These are phyloP conservation scores for Cordyceps javanica DNA, from an alignment of 2,329 filamentous ascomycete species.

Conservation along the genomic window DNA sequence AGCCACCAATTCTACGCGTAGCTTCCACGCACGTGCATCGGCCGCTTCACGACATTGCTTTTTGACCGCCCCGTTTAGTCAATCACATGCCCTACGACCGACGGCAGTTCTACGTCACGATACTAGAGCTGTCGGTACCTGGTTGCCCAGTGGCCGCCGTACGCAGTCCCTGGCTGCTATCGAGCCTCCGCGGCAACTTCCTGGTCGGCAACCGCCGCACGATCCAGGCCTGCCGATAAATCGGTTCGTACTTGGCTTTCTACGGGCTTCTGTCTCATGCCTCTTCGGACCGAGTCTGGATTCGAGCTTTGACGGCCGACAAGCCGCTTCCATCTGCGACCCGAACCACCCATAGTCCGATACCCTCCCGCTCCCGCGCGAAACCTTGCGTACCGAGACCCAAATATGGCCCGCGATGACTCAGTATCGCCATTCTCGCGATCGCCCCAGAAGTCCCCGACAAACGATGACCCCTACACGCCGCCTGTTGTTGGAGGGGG, in stretches of 20 bases:
- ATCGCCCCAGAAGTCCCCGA: constrained; percentile 14
- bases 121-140: neutral
- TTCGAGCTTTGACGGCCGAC: neutral
- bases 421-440: constrained; percentile 22
- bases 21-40: neutral
- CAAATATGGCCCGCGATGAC: constrained; percentile 17
- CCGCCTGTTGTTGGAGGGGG: constrained; percentile 32
- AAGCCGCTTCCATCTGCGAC: neutral
- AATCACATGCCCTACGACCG: constrained; percentile 1
- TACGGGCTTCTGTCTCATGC: neutral
- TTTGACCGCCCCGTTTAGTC: neutral
- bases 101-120: neutral
- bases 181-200: neutral
- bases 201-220: neutral
- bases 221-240: no score
- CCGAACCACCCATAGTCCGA: neutral
- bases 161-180: neutral
- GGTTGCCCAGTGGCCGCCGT: neutral
- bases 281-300: neutral
- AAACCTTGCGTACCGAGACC: neutral
- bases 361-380: neutral
- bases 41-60: neutral
- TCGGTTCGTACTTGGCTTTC: neutral
- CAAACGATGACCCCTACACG: constrained; percentile 20
- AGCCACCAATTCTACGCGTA: neutral